phyloP scores from a whole-genome alignment of 140 eudicot genomes.

The Erigeron philadelphicus region DNA sequence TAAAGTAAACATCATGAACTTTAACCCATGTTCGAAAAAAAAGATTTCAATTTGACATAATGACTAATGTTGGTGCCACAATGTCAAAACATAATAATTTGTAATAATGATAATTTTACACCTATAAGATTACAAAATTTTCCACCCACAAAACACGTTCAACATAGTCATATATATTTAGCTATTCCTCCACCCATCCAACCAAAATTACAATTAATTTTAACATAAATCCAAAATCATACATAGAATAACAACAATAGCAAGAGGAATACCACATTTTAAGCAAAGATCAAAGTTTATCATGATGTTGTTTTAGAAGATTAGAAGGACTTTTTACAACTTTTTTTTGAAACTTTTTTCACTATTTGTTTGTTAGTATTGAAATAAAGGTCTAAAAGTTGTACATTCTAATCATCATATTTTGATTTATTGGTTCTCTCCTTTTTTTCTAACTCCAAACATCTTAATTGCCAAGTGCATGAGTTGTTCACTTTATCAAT shows the following conservation, averaged over 20 bases:
- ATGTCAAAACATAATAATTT: slow-evolving; percentile 31
- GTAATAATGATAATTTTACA: slow-evolving; percentile 20
- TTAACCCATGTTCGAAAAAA: background rate
- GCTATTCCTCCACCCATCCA: slow-evolving; percentile 5
- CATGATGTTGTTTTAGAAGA: slow-evolving; percentile 60
- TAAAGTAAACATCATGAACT: background rate
- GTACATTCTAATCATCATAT: slow-evolving; percentile 41
- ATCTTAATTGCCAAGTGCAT: slow-evolving; percentile 44
- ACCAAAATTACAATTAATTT: slow-evolving; percentile 13
- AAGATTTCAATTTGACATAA: slow-evolving; percentile 2
- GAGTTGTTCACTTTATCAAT: slow-evolving; percentile 35
- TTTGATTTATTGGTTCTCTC: slow-evolving; percentile 20
- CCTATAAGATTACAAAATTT: background rate
- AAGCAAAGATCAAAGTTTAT: slow-evolving; percentile 35
- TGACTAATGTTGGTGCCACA: slow-evolving; percentile 15
- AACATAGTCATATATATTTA: slow-evolving; percentile 8
- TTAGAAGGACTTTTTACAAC: slow-evolving; percentile 21
- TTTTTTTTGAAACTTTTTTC: slow-evolving; percentile 25
- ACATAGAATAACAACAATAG: slow-evolving; percentile 2
- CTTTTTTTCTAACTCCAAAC: slow-evolving; percentile 20
- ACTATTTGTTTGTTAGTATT: slow-evolving; percentile 35
- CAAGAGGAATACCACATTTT: slow-evolving; percentile 38
- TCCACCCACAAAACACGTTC: slow-evolving; percentile 11
- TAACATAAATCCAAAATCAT: slow-evolving; percentile 17
- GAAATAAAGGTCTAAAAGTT: slow-evolving; percentile 39